Conservation (phyloP, 306 rosid species). For the Lupinus albus region DNA sequence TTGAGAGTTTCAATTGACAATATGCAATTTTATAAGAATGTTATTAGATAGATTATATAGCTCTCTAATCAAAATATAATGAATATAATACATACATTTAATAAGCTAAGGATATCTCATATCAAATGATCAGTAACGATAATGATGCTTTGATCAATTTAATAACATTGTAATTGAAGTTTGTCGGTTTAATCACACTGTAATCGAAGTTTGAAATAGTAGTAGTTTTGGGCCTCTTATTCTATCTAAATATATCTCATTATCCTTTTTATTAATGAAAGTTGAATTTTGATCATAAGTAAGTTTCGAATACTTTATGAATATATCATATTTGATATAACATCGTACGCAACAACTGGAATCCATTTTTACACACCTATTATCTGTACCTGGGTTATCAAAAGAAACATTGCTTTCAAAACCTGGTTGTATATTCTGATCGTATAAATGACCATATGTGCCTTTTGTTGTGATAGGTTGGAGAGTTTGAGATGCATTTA, state of each 20-base stretch:
- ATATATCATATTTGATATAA: not conserved
- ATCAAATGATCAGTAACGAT: not conserved
- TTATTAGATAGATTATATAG: not conserved
- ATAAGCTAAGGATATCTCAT: conserved; percentile 14
- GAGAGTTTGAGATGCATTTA: conserved; percentile 82
- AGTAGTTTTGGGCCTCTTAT: not conserved
- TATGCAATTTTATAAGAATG: not conserved
- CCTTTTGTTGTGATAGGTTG: conserved; percentile 56
- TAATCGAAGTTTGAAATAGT: conserved; percentile 7
- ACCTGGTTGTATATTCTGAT: not conserved
- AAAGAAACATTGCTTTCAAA: conserved; percentile 8
- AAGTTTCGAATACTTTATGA: not conserved
- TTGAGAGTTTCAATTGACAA: conserved; percentile 7
- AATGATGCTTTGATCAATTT: not conserved
- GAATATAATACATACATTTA: conserved; percentile 7
- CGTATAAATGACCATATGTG: conserved; percentile 14
- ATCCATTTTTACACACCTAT: not conserved
- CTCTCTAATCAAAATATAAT: not conserved
- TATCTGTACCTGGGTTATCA: not conserved
- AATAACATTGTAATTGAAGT: conserved; percentile 7
- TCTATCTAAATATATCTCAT: not conserved
- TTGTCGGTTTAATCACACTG: conserved; percentile 1
- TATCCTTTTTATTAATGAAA: not conserved
- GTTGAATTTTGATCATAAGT: not conserved
- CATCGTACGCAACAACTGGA: not conserved